These are phyloP conservation scores for Sugiyamaella pinicola DNA, from an alignment of 1,139 yeast species.

Conservation along the genomic window DNA sequence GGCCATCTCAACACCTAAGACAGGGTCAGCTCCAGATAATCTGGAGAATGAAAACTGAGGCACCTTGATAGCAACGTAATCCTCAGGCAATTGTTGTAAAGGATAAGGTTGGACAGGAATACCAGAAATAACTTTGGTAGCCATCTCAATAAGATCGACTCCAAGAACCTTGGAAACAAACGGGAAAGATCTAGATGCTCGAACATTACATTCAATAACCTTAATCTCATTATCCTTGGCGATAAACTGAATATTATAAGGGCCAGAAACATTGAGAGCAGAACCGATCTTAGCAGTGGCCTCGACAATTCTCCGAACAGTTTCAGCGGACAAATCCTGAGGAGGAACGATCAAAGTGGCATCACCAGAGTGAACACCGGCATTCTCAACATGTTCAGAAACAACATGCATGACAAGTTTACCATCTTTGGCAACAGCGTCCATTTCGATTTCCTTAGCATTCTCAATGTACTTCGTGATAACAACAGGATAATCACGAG, in stretches of 20 bases:
- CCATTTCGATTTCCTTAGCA: slow-evolving; percentile 98
- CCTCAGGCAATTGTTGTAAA: slow-evolving; percentile 81
- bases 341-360: slow-evolving; percentile 98
- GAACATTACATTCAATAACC: slow-evolving; percentile 97
- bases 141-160: slow-evolving; percentile 95
- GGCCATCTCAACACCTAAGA: slow-evolving; percentile 98
- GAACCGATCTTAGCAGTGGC: slow-evolving; percentile 96
- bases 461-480: slow-evolving; percentile 96
- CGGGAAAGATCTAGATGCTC: slow-evolving; percentile 99
- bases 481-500: slow-evolving; percentile 97
- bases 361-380: slow-evolving; percentile 99
- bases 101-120: slow-evolving; percentile 88
- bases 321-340: slow-evolving; percentile 90
- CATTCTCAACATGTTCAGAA: slow-evolving; percentile 98
- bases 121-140: slow-evolving; percentile 94
- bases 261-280: slow-evolving; percentile 97
- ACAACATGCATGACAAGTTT: slow-evolving; percentile 95
- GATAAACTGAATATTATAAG: slow-evolving; percentile 94
- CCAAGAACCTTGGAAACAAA: slow-evolving; percentile 98
- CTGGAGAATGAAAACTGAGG: slow-evolving; percentile 98
- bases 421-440: slow-evolving; percentile 96
- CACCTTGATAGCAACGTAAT: slow-evolving; percentile 95
- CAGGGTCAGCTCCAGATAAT: slow-evolving; percentile 98
- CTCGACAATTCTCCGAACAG: slow-evolving; percentile 85
- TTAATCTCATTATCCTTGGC: slow-evolving; percentile 90